Evolutionary conservation across 441 rosid genomes (phyloP), one percentile per base, ranked within the genome.

Genomic region (Hura crepitans): DNA sequence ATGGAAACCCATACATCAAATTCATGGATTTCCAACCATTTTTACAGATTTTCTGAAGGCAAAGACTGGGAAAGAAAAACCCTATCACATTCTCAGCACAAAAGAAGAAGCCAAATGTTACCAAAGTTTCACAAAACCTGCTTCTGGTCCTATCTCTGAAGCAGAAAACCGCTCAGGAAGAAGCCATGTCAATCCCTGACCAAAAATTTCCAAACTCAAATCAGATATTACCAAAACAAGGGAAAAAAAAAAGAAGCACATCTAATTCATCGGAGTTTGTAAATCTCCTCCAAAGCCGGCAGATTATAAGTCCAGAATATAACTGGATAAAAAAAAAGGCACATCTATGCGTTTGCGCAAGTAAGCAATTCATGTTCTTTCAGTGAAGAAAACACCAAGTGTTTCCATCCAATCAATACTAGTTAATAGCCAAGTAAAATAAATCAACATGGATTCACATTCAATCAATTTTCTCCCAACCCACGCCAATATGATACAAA

Each of bases 41-140:
- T 30, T 22, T 6, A 63, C 66, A 3, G 45, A 58, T 37, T 51
- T 67, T 45, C 62, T 62, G 39, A 20, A 14, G 2, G 37, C 10
- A 22, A 17, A 53, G 3, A 35, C 6, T 59, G 71, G 50, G 60
- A 47, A 78, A 17, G 4, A 42, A 45, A 70, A 53, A 23, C 13
- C 62, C 61, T 22, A 43, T 60, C 66, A 51, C 66, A 56, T 60
- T 77, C 74, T 75, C 72, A 81, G 68, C 64, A 54, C 72, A 72
- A 77, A 80, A 80, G 85, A 78, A 81, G 85, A 72, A 84, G 78
- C 79, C 81, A 85, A 87, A 77, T 73, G 85, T 90, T 90, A 87
- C 96, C 93, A 83, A 90, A 90, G 67, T 83, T 82, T 85, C 93
- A 94, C 97, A 91, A 85, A 95, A 95, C 99, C 99, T 92, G 99